A percentile compares a stretch with the other conserved stretches of the same genome.
These are phyloP conservation scores for Pseudohalonectria lignicola DNA, from an alignment of 2,329 filamentous ascomycete species.

Conservation along the genomic window DNA sequence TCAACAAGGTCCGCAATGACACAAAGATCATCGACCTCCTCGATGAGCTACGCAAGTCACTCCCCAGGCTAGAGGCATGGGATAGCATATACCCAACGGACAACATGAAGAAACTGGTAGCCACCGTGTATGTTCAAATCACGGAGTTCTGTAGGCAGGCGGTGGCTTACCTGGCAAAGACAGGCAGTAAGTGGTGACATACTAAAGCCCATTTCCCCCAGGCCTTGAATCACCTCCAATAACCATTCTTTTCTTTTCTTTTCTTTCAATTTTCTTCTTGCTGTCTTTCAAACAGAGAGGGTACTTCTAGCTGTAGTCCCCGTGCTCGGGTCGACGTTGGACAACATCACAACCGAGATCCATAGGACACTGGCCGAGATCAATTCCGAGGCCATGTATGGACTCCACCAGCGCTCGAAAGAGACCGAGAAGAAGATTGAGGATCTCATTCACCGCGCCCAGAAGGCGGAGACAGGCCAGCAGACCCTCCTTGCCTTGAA, in stretches of 20 bases:
- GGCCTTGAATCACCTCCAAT: no score
- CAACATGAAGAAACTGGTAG: not conserved
- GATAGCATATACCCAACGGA: not conserved
- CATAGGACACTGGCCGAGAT: not conserved
- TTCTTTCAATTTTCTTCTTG: no score
- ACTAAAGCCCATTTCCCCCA: no score
- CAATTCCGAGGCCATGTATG: not conserved
- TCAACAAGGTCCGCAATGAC: not conserved
- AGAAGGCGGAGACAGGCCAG: not conserved
- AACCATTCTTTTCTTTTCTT: no score
- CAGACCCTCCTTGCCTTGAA: not conserved
- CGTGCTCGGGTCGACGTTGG: not conserved
- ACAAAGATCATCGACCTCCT: not conserved
- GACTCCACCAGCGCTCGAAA: not conserved
- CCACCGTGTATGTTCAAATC: not conserved
- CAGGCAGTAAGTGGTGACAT: not conserved
- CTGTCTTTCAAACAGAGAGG: not conserved
- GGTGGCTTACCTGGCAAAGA: not conserved
- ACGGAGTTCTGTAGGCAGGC: not conserved
- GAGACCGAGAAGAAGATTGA: not conserved
- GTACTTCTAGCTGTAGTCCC: not conserved
- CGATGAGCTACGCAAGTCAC: not conserved
- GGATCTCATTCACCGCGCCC: not conserved
- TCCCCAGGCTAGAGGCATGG: not conserved
- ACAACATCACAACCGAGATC: not conserved